phyloP scores from a whole-genome alignment of 441 rosid genomes.

The Brassica balearica region DNA sequence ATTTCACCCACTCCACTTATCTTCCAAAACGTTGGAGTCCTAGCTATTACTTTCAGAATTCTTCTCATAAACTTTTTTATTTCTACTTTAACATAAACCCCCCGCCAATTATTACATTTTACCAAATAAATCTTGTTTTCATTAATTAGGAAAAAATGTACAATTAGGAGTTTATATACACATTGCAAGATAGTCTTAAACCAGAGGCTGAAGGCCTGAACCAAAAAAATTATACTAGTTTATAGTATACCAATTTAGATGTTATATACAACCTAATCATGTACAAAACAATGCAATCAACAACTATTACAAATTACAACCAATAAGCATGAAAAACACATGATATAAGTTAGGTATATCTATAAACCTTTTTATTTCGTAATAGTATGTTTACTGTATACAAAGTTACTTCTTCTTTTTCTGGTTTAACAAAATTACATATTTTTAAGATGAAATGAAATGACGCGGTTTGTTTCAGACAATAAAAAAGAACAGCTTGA shows the following conservation, averaged over 20 bases:
- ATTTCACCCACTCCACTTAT: constrained; percentile 23
- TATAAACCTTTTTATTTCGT: not conserved
- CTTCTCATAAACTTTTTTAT: not conserved
- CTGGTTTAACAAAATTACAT: not conserved
- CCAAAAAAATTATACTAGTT: not conserved
- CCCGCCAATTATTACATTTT: not conserved
- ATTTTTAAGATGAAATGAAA: not conserved
- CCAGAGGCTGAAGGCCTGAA: not conserved
- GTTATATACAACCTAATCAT: not conserved
- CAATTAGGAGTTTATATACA: not conserved
- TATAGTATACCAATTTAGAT: not conserved
- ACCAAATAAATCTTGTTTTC: not conserved
- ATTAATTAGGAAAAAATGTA: not conserved
- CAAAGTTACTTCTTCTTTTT: not conserved
- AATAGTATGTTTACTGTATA: not conserved
- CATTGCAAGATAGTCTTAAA: not conserved
- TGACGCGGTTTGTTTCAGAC: not conserved
- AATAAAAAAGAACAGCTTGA: not conserved
- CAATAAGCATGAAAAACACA: not conserved
- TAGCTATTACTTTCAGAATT: constrained; percentile 18
- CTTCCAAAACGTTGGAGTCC: constrained; percentile 18
- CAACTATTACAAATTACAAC: not conserved
- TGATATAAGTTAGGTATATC: not conserved
- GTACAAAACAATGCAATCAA: not conserved
- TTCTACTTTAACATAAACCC: not conserved